phyloP scores from a whole-genome alignment of 805 yeast species.

The Teunomyces funiuensis region DNA sequence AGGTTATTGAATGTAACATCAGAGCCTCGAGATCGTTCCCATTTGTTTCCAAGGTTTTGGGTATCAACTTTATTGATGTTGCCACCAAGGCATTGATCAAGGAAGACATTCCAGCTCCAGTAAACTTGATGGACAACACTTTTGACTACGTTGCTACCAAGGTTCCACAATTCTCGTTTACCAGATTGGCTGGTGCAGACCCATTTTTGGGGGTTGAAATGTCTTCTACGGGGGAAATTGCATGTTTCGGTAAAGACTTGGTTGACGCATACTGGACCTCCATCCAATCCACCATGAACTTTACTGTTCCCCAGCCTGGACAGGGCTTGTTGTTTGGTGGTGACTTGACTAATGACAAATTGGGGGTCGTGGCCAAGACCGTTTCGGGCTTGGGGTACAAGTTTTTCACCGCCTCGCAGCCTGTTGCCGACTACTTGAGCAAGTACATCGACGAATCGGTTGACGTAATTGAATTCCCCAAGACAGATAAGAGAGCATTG shows the following conservation, averaged over 20 bases:
- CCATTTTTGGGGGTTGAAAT: slow-evolving; percentile 98
- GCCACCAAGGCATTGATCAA: slow-evolving; percentile 86
- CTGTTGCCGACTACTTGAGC: slow-evolving; percentile 68
- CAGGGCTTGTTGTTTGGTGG: slow-evolving; percentile 93
- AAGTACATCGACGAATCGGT: slow-evolving; percentile 47
- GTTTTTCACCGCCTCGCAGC: slow-evolving; percentile 72
- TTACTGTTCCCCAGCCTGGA: slow-evolving; percentile 89
- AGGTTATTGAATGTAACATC: slow-evolving; percentile 97
- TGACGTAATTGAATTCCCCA: slow-evolving; percentile 84
- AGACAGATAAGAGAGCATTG: slow-evolving; percentile 86
- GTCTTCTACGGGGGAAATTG: slow-evolving; percentile 99
- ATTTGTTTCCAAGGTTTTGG: slow-evolving; percentile 95
- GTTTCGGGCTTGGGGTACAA: slow-evolving; percentile 77
- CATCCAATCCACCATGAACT: slow-evolving; percentile 95
- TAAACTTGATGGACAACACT: slow-evolving; percentile 72
- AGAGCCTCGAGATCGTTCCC: slow-evolving; percentile 99
- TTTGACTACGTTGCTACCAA: slow-evolving; percentile 91
- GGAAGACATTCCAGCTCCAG: slow-evolving; percentile 73
- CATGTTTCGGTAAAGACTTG: slow-evolving; percentile 86
- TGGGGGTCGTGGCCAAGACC: slow-evolving; percentile 71
- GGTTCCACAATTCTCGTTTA: slow-evolving; percentile 98
- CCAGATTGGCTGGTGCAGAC: slow-evolving; percentile 98
- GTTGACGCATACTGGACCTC: slow-evolving; percentile 97
- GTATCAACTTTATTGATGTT: slow-evolving; percentile 90
- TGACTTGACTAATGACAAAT: slow-evolving; percentile 67